These are phyloP conservation scores for Jackrogersella minutella DNA, from an alignment of 495 filamentous ascomycete genomes.

Conservation along the genomic window DNA sequence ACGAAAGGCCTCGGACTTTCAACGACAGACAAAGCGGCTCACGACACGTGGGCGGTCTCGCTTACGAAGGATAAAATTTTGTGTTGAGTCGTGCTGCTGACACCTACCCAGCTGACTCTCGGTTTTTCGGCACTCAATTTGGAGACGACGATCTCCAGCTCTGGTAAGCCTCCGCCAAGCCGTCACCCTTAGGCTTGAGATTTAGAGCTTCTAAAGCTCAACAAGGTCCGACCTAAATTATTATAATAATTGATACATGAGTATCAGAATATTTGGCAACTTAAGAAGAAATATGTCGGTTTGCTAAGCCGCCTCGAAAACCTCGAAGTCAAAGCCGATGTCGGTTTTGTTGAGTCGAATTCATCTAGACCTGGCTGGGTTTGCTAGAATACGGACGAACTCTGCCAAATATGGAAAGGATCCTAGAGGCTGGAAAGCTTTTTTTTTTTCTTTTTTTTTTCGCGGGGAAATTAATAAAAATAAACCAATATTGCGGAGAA, in stretches of 20 bases:
- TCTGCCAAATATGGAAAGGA: slow-evolving; percentile 16
- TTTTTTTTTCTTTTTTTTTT: not conserved
- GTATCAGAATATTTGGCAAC: not conserved
- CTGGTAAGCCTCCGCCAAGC: not conserved
- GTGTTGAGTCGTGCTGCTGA: slow-evolving; percentile 16
- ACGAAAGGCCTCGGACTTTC: slow-evolving; percentile 15
- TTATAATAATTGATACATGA: not conserved
- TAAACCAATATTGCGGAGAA: slow-evolving; percentile 15
- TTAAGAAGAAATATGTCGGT: not conserved
- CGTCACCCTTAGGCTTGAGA: not conserved
- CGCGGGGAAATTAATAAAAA: slow-evolving; percentile 20
- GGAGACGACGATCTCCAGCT: not conserved
- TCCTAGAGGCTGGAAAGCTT: slow-evolving; percentile 1
- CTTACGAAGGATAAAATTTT: slow-evolving; percentile 21
- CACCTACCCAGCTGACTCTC: no score
- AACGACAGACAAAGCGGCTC: slow-evolving; percentile 2
- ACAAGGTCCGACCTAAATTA: not conserved
- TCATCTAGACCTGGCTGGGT: not conserved
- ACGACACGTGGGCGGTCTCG: slow-evolving; percentile 7
- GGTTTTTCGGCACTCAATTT: not conserved
- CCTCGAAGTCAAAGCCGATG: slow-evolving; percentile 15
- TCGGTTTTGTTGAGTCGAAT: slow-evolving; percentile 17
- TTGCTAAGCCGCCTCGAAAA: not conserved
- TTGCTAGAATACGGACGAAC: not conserved
- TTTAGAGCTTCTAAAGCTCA: not conserved